Percentiles rank a stretch among this genome's conserved stretches.
phyloP scores from a whole-genome alignment of 805 yeast genomes.

The Ogataea sp. region DNA sequence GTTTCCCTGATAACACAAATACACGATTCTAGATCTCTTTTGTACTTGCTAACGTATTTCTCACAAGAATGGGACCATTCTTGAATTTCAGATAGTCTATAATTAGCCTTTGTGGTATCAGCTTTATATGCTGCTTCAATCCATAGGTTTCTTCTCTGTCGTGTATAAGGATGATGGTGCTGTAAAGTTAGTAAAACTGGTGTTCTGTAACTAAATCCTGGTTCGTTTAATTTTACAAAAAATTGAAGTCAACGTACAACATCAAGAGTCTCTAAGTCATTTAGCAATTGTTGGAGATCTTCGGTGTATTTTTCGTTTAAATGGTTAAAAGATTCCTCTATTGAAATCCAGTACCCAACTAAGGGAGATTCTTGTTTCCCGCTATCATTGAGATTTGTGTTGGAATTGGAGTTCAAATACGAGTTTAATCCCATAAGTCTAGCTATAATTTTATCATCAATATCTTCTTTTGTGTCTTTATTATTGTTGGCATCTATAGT shows the following conservation, averaged over 20 bases:
- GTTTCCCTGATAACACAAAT: constrained; percentile 15
- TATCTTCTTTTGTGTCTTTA: no score
- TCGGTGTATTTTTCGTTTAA: constrained; percentile 3
- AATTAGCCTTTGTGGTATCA: constrained; percentile 15
- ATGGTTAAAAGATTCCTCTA: neutral
- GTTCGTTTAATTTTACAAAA: neutral
- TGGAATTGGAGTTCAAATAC: neutral
- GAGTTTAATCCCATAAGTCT: no score
- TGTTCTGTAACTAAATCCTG: neutral
- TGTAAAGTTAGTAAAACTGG: no score
- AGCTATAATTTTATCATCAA: no score
- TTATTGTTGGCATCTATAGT: no score
- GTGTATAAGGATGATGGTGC: no score
- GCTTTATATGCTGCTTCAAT: constrained; percentile 16
- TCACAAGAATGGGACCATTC: constrained; percentile 10
- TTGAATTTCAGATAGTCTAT: constrained; percentile 4
- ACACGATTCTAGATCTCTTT: constrained; percentile 11
- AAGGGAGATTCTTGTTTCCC: no score
- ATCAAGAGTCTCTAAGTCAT: constrained; percentile 14
- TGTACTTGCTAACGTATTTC: constrained; percentile 5
- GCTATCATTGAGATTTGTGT: neutral
- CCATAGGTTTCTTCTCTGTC: constrained; percentile 16
- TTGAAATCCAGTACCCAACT: neutral
- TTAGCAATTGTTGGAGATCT: constrained; percentile 13
- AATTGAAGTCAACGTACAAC: constrained; percentile 4